phyloP scores from a whole-genome alignment of 805 yeast genomes.

The Zygoascus bituminiphila region DNA sequence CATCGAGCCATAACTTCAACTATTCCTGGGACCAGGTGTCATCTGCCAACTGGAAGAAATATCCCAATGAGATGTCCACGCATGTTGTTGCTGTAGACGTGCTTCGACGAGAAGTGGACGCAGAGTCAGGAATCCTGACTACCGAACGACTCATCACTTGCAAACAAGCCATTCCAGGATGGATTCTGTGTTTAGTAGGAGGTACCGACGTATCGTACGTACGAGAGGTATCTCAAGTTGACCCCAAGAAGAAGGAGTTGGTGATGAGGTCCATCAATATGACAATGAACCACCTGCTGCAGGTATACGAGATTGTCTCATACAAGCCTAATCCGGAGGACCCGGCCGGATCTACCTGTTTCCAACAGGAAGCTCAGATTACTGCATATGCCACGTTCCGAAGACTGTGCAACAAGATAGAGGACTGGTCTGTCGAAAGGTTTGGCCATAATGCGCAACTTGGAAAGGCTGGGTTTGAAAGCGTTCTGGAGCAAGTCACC shows the following conservation, averaged over 20 bases:
- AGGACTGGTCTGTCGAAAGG: constrained; percentile 86
- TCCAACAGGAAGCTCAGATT: constrained; percentile 79
- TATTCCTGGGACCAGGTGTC: constrained; percentile 94
- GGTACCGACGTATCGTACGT: constrained; percentile 68
- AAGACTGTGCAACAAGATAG: constrained; percentile 69
- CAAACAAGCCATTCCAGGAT: constrained; percentile 74
- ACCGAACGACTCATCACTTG: constrained; percentile 88
- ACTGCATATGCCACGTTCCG: constrained; percentile 71
- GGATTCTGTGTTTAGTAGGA: constrained; percentile 66
- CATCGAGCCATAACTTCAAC: constrained; percentile 56
- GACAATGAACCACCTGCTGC: constrained; percentile 66
- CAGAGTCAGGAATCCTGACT: constrained; percentile 44
- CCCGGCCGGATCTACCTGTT: constrained; percentile 47
- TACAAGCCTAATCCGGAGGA: constrained; percentile 60
- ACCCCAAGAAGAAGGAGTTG: constrained; percentile 52
- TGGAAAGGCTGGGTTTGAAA: constrained; percentile 80
- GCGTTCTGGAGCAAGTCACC: constrained; percentile 45
- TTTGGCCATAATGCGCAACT: constrained; percentile 78
- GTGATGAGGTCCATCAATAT: constrained; percentile 80
- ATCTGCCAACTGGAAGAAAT: constrained; percentile 93
- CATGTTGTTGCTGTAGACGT: constrained; percentile 95
- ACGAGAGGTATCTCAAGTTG: constrained; percentile 82
- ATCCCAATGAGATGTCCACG: constrained; percentile 88
- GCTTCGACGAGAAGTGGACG: constrained; percentile 58
- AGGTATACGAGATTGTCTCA: constrained; percentile 80